Base-by-base conservation (phyloP, 2,329 filamentous ascomycete species). In the Stagonosporopsis cucurbitacearum region DNA sequence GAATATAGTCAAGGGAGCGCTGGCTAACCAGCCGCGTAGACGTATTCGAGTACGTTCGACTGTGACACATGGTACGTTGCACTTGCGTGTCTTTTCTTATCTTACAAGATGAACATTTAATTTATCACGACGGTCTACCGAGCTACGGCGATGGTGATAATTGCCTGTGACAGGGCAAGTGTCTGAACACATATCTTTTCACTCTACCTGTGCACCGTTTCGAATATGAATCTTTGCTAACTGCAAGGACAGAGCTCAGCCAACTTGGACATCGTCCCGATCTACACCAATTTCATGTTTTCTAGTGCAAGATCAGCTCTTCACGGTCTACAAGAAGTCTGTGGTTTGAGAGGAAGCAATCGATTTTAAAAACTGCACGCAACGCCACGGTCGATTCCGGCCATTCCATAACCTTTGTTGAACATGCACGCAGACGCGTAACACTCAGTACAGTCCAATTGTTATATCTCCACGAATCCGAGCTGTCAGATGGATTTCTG, bases 81-180 rank as follows among this genome's bases (percentile, higher is more conserved):
- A 12, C 20, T 19, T 6, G 17, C 42, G 39, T 19, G 8, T 25
- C 54, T 19, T 50, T 25, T 13, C 26, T 47, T 23, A n/a, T 51
- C 52, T 73, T 43, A 62, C 37, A 70, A 69, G 73, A 75, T 75
- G 73, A 75, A 73, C 84, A 69, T 66, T 70, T 63, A 69, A 66
- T 56, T 74, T 87, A 75, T 91, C 89, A 92, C 89, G 89, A 92
- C 89, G 89, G 89, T 92, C 89, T 89, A 88, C 89, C 88, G 90
- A 92, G 86, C 84, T 81, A 84, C 80, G 80, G 85, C 83, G 79
- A 89, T 92, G 89, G 91, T 90, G 89, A 91, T 81, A 87, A 80
- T 79, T 68, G 87, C 88, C 88, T 86, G 80, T 90, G 88, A 91
- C 88, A 87, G 81, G 88, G 88, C 87, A 70, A 72, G 70, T 69